Conservation (phyloP, 352 stramenopile species). For the Phytophthora cactorum region DNA sequence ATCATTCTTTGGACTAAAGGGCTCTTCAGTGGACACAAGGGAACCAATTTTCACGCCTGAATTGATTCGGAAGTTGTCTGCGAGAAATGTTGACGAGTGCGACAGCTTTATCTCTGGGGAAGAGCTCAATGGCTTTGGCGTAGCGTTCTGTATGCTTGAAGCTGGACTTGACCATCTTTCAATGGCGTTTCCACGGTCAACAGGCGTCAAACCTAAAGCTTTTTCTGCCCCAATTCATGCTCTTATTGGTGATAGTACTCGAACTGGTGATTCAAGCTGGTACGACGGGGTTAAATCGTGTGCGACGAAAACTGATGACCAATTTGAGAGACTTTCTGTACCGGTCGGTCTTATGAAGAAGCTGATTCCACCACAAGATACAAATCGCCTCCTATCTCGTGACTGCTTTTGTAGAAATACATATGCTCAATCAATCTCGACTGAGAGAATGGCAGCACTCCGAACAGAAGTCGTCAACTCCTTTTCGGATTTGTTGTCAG, state of each 20-base stretch:
- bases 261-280: conserved; percentile 10
- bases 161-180: conserved; percentile 29
- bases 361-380: conserved; percentile 27
- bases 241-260: conserved; percentile 7
- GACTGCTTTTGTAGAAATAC: conserved; percentile 10
- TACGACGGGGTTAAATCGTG: conserved; percentile 22
- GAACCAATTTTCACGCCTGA: conserved; percentile 36
- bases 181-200: conserved; percentile 28
- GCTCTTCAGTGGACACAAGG: conserved; percentile 2
- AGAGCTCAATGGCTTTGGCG: conserved; percentile 60
- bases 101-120: conserved; percentile 24
- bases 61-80: conserved; percentile 49
- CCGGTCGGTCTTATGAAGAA: conserved; percentile 27
- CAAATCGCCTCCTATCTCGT: conserved; percentile 22
- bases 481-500: conserved; percentile 48
- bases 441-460: conserved; percentile 22
- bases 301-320: conserved; percentile 33
- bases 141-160: conserved; percentile 59
- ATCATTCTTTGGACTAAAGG: conserved; percentile 40
- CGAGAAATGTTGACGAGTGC: conserved; percentile 27
- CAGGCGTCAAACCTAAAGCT: conserved; percentile 22
- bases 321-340: conserved; percentile 41
- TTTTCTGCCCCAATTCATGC: conserved; percentile 32
- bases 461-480: conserved; percentile 36
- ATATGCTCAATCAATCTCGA: conserved; percentile 45